Percentiles rank a stretch among this genome's conserved stretches.
Conservation (phyloP, 2,329 filamentous ascomycete genomes). For the Aspergillus quadrilineatus region DNA sequence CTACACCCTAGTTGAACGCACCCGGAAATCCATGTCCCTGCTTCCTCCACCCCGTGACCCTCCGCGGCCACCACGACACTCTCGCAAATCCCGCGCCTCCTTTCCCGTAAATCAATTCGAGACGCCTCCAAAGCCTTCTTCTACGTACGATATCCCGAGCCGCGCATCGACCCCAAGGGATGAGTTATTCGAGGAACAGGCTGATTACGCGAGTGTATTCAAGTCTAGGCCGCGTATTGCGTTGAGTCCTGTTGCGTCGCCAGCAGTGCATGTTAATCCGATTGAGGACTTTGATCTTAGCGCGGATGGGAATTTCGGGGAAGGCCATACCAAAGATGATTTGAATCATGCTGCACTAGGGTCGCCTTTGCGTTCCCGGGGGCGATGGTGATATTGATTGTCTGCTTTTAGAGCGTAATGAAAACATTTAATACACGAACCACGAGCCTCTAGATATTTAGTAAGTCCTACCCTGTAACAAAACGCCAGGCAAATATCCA, state of each 20-base stretch:
- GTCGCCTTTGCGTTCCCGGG: slow-evolving; percentile 25
- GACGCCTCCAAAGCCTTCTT: slow-evolving; percentile 44
- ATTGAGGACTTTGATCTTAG: slow-evolving; percentile 27
- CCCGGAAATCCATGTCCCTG: slow-evolving; percentile 74
- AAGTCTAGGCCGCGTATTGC: slow-evolving; percentile 78
- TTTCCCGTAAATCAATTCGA: slow-evolving; percentile 60
- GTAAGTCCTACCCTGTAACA: not conserved
- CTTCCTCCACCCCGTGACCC: slow-evolving; percentile 43
- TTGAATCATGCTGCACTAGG: slow-evolving; percentile 22
- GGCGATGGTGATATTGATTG: slow-evolving; percentile 9
- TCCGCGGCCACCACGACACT: slow-evolving; percentile 21
- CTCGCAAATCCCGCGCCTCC: slow-evolving; percentile 30
- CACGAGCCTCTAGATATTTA: not conserved
- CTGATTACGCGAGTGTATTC: slow-evolving; percentile 80
- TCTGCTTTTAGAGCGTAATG: not conserved
- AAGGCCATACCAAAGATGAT: slow-evolving; percentile 15
- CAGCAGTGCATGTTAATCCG: slow-evolving; percentile 37
- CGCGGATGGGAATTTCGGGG: slow-evolving; percentile 19
- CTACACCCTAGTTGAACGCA: slow-evolving; percentile 69
- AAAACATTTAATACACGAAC: not conserved
- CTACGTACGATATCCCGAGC: slow-evolving; percentile 14
- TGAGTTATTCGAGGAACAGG: slow-evolving; percentile 67
- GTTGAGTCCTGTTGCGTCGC: slow-evolving; percentile 63
- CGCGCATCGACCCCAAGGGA: slow-evolving; percentile 59
- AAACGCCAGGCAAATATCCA: too few relatives aligned